phyloP scores from a whole-genome alignment of 257 asterid species.

The Petrea volubilis region DNA sequence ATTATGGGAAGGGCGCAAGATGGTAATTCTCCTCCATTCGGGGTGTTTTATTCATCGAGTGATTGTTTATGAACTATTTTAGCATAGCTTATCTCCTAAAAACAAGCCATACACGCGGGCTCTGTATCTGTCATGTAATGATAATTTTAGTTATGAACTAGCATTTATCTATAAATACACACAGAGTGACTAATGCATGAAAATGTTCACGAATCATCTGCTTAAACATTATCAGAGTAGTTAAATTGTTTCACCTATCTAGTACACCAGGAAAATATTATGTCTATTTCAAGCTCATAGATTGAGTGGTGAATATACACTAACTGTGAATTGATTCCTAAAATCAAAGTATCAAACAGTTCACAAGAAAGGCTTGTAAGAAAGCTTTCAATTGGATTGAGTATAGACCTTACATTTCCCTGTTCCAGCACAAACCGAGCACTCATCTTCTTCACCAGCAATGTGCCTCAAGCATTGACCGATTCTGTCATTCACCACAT shows the following conservation, averaged over 20 bases:
- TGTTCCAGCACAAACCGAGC: conserved; percentile 93
- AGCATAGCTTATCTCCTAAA: too few species aligned
- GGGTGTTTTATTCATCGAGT: too few species aligned
- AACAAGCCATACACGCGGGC: too few species aligned
- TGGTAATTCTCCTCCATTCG: not conserved
- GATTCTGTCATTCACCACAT: conserved; percentile 84
- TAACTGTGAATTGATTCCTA: not conserved
- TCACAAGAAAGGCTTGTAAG: not conserved
- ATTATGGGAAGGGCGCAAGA: not conserved
- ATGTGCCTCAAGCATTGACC: conserved; percentile 80
- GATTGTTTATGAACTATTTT: too few species aligned
- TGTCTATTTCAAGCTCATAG: not conserved
- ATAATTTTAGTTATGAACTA: too few species aligned
- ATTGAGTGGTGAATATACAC: not conserved
- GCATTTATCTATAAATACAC: too few species aligned
- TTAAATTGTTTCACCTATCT: too few species aligned
- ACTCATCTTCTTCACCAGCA: conserved; percentile 83
- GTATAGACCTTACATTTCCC: conserved; percentile 67
- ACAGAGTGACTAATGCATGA: too few species aligned
- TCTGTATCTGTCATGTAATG: too few species aligned
- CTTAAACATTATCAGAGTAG: too few species aligned
- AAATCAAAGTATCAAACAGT: not conserved
- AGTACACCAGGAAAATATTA: not conserved
- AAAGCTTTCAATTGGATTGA: not conserved
- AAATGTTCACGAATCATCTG: too few species aligned